phyloP scores from a whole-genome alignment of 202 grass and related monocot species.

The Musa balbisiana region DNA sequence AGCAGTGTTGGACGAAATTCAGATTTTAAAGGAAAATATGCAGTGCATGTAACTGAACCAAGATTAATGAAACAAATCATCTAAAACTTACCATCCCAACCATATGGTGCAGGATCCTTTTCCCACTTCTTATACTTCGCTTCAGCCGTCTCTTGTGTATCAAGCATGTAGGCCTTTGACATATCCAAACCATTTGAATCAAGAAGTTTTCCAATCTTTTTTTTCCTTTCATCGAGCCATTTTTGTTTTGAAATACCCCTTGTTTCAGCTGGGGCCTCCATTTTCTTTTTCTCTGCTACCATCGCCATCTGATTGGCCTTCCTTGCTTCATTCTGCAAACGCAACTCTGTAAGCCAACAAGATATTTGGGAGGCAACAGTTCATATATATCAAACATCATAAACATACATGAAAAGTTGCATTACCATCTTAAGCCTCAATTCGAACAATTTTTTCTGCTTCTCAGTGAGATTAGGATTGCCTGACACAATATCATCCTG shows the following conservation, averaged over 20 bases:
- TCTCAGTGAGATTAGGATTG: conserved; percentile 64
- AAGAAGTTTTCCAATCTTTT: conserved; percentile 87
- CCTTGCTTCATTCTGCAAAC: conserved; percentile 66
- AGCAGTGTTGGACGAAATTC: not conserved
- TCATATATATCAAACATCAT: not conserved
- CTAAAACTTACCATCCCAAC: conserved; percentile 77
- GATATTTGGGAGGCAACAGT: not conserved
- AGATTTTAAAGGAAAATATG: not conserved
- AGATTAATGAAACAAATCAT: not conserved
- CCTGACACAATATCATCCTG: conserved; percentile 28
- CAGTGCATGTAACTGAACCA: not conserved
- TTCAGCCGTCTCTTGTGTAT: conserved; percentile 79
- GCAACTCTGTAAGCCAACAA: not conserved
- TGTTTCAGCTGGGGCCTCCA: conserved; percentile 63
- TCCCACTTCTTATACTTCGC: conserved; percentile 95
- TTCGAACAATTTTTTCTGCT: conserved; percentile 70
- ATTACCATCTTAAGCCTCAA: conserved; percentile 85
- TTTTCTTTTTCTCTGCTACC: conserved; percentile 85
- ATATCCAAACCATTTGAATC: conserved; percentile 94
- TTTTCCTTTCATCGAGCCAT: conserved; percentile 89
- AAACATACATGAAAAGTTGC: not conserved
- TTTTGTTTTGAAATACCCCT: conserved; percentile 91
- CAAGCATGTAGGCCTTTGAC: conserved; percentile 86
- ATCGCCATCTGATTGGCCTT: conserved; percentile 89
- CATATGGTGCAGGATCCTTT: conserved; percentile 79